phyloP scores from a whole-genome alignment of 139 green algal species.

The Haematococcus lacustris region DNA sequence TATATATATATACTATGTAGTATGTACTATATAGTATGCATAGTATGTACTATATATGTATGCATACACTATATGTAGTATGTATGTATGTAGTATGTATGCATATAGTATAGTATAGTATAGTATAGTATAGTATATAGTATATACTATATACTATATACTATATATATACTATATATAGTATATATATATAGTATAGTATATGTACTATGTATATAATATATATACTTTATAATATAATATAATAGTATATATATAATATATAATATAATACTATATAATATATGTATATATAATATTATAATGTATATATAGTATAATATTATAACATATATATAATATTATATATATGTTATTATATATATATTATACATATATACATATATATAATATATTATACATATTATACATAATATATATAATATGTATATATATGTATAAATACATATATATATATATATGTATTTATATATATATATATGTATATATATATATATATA shows the following conservation, averaged over 20 bases:
- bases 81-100: too few species aligned
- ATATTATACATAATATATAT: too few species aligned
- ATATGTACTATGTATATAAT: slow-evolving; percentile 15
- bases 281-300: slow-evolving; percentile 3
- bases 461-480: too few species aligned
- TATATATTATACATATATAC: slow-evolving; percentile 20
- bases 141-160: too few species aligned
- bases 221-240: slow-evolving; percentile 7
- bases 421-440: too few species aligned
- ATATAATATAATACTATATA: slow-evolving; percentile 6
- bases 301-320: slow-evolving; percentile 19
- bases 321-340: slow-evolving; percentile 25
- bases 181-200: slow-evolving; percentile 6
- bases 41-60: slow-evolving; percentile 6
- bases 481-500: too few species aligned
- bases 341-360: slow-evolving; percentile 20
- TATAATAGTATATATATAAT: slow-evolving; percentile 7
- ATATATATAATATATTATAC: slow-evolving; percentile 19
- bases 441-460: too few species aligned
- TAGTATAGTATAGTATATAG: slow-evolving; percentile 1
- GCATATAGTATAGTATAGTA: slow-evolving; percentile 14
- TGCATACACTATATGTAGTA: slow-evolving; percentile 9
- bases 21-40: slow-evolving; percentile 19
- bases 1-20: slow-evolving; percentile 16
- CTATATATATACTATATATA: too few species aligned